A percentile compares a stretch with the other conserved stretches of the same genome.
phyloP scores from a whole-genome alignment of 202 grass and related monocot species.

The Hordeum pubiflorum region DNA sequence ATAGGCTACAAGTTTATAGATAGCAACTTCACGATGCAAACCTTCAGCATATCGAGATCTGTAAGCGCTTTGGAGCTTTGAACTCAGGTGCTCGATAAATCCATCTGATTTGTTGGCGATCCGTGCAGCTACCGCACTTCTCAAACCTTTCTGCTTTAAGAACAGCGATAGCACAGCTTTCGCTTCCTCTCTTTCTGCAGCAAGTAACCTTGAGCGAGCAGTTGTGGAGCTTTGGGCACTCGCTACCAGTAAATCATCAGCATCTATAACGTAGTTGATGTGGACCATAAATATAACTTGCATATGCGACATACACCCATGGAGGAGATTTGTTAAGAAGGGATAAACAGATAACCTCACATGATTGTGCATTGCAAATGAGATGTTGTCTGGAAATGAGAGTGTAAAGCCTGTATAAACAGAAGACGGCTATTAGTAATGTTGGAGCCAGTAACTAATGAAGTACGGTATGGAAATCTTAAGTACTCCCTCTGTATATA shows the following conservation, averaged over 20 bases:
- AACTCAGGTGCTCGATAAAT: conserved; percentile 74
- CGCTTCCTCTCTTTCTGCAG: conserved; percentile 80
- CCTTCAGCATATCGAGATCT: conserved; percentile 86
- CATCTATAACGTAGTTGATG: conserved; percentile 21
- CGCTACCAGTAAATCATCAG: conserved; percentile 39
- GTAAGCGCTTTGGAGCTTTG: conserved; percentile 62
- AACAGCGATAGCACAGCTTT: conserved; percentile 89
- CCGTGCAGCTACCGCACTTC: conserved; percentile 56
- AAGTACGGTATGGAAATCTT: neutral
- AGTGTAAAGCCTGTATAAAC: conserved; percentile 43
- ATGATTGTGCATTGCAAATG: conserved; percentile 55
- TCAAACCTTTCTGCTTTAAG: conserved; percentile 73
- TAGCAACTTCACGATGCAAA: conserved; percentile 21
- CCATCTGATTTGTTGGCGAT: conserved; percentile 80
- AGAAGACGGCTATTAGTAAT: neutral
- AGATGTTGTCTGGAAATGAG: conserved; percentile 32
- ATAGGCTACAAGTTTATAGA: neutral
- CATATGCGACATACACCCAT: neutral
- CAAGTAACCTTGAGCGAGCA: conserved; percentile 62
- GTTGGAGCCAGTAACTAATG: neutral
- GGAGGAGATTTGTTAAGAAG: neutral
- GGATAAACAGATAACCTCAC: conserved; percentile 31
- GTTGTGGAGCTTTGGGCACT: conserved; percentile 20
- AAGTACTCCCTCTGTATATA: too few species aligned
- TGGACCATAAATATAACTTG: neutral